Evolutionary conservation across 768 basidiomycete genomes (phyloP).

Genomic region (Lepiota brunneoincarnata): DNA sequence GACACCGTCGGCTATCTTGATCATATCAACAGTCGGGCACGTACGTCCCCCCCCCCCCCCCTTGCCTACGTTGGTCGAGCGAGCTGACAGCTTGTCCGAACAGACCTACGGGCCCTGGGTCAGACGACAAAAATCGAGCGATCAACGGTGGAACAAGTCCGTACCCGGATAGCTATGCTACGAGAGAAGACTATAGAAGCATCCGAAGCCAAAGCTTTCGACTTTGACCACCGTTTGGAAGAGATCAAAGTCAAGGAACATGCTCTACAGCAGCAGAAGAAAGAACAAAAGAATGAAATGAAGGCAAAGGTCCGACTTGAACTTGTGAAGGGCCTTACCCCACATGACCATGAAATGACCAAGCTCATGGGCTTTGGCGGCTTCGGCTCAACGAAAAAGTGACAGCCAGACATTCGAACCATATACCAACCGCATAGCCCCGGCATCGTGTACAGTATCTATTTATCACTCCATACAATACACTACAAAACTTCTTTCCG

Average conservation of each 20-base stretch:
- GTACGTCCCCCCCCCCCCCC: conserved; percentile 46
- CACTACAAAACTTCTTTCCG: conserved; percentile 20
- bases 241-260: conserved; percentile 78
- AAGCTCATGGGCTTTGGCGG: conserved; percentile 90
- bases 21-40: conserved; percentile 91
- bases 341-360: conserved; percentile 66
- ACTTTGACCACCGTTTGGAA: conserved; percentile 87
- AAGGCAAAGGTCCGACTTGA: conserved; percentile 71
- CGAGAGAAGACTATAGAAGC: conserved; percentile 86
- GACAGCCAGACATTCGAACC: conserved; percentile 18
- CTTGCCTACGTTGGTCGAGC: neutral
- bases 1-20: conserved; percentile 93
- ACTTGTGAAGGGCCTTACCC: conserved; percentile 48
- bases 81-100: conserved; percentile 5
- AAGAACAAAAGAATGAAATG: conserved; percentile 75
- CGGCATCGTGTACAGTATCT: conserved; percentile 23
- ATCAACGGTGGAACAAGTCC: conserved; percentile 91
- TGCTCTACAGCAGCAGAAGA: conserved; percentile 66
- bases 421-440: neutral
- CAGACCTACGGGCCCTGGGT: conserved; percentile 92
- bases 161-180: conserved; percentile 81
- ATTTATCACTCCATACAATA: conserved; percentile 19
- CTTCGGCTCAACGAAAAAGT: conserved; percentile 86
- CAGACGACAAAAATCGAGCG: conserved; percentile 91
- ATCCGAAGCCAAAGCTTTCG: conserved; percentile 84